Evolutionary conservation across 2,329 filamentous ascomycete species (phyloP).

Genomic region (Colletotrichum destructivum): DNA sequence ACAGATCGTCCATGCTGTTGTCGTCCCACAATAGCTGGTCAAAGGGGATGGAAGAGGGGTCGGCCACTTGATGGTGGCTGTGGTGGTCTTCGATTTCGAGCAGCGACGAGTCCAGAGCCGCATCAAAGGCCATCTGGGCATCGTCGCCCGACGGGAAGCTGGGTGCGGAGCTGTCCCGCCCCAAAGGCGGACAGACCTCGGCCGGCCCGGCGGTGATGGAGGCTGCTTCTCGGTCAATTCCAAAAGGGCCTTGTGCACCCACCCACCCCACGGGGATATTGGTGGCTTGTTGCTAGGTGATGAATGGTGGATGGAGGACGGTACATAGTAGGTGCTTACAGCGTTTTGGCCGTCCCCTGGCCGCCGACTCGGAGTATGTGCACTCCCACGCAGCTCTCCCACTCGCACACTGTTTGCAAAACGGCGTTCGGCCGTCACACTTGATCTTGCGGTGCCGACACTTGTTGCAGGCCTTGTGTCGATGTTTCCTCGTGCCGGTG

Average conservation of each 20-base stretch:
- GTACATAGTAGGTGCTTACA: not conserved
- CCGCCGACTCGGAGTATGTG: not conserved
- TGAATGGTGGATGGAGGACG: not conserved
- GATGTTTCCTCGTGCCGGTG: not conserved
- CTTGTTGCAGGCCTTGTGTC: not conserved
- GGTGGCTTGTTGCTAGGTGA: not conserved
- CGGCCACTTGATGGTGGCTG: not conserved
- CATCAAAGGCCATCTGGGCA: not conserved
- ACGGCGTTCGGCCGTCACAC: not conserved
- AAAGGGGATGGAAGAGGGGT: not conserved
- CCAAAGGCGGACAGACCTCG: not conserved
- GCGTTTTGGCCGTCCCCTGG: not conserved
- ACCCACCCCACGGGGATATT: no score
- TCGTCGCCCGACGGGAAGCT: not conserved
- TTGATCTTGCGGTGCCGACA: not conserved
- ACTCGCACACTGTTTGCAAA: not conserved
- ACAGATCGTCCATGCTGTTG: not conserved
- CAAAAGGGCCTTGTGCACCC: not conserved
- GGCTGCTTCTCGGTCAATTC: not conserved
- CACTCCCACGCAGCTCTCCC: not conserved
- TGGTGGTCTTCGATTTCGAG: not conserved
- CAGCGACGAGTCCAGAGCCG: not conserved
- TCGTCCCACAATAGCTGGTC: not conserved
- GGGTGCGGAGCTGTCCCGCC: not conserved
- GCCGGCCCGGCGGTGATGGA: not conserved